Conservation (phyloP, 805 yeast genomes). For the Suhomyces prunicola region DNA sequence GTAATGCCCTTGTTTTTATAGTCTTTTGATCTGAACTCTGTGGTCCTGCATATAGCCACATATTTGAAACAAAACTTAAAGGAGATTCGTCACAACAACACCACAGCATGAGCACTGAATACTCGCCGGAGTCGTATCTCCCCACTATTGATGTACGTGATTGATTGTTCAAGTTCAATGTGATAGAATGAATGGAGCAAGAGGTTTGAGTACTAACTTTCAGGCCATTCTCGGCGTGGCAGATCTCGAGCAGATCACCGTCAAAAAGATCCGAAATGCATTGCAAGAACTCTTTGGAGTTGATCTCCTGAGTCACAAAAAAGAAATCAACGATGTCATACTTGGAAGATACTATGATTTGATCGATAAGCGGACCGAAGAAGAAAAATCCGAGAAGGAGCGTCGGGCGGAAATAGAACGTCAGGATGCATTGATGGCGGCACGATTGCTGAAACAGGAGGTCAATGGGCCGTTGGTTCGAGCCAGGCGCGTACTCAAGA, state of each 20-base stretch:
- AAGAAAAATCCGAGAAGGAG: conserved; percentile 17
- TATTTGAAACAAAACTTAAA: background rate
- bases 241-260: conserved; percentile 66
- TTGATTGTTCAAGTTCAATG: background rate
- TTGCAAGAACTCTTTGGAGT: conserved; percentile 64
- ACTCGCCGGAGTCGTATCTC: conserved; percentile 37
- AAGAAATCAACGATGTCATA: conserved; percentile 58
- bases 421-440: conserved; percentile 53
- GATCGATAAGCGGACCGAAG: conserved; percentile 37
- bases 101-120: conserved; percentile 4
- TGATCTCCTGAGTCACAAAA: conserved; percentile 49
- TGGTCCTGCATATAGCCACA: background rate
- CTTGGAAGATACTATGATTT: conserved; percentile 53
- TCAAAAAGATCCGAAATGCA: conserved; percentile 67
- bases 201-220: conserved; percentile 16
- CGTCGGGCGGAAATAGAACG: conserved; percentile 36
- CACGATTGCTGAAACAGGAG: conserved; percentile 40
- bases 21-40: background rate
- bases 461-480: conserved; percentile 19
- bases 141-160: conserved; percentile 64
- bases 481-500: conserved; percentile 9
- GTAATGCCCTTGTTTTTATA: background rate
- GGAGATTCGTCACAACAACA: background rate
- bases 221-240: conserved; percentile 72
- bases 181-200: background rate